Evolutionary conservation across 2,329 filamentous ascomycete species (phyloP).

Genomic region (Fusarium fujikuroi): DNA sequence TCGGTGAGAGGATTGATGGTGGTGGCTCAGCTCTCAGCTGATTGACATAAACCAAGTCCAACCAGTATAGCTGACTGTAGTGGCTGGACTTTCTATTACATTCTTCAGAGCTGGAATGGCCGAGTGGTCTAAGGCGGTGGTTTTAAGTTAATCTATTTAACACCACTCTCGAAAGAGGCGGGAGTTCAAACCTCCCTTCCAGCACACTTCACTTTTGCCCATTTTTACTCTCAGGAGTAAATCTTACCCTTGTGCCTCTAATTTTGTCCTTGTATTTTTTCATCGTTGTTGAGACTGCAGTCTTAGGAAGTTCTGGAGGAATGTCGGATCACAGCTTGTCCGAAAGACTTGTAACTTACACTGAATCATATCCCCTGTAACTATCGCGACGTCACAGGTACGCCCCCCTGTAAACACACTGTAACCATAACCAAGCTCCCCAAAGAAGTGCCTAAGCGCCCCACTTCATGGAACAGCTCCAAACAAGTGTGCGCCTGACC

Average conservation of each 20-base stretch:
- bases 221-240: not conserved
- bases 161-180: slow-evolving; percentile 13
- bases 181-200: slow-evolving; percentile 10
- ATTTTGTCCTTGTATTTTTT: not conserved
- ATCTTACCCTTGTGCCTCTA: not conserved
- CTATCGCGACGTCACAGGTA: slow-evolving; percentile 23
- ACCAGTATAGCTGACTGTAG: rapidly evolving
- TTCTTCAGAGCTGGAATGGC: slow-evolving; percentile 2
- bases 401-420: not conserved
- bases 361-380: slow-evolving; percentile 3
- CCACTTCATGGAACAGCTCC: slow-evolving; percentile 15
- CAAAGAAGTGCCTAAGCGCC: slow-evolving; percentile 4
- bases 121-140: slow-evolving; percentile 11
- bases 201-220: not conserved
- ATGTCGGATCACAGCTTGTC: not conserved
- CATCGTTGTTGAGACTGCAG: not conserved
- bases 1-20: slow-evolving; percentile 17
- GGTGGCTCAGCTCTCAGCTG: slow-evolving; percentile 10
- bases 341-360: not conserved
- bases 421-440: not conserved
- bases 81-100: not conserved
- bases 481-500: slow-evolving; percentile 30
- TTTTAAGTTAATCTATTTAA: not conserved
- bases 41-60: rapidly evolving
- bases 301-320: not conserved